phyloP scores from a whole-genome alignment of 768 basidiomycete genomes.

The Lactarius evosmus region DNA sequence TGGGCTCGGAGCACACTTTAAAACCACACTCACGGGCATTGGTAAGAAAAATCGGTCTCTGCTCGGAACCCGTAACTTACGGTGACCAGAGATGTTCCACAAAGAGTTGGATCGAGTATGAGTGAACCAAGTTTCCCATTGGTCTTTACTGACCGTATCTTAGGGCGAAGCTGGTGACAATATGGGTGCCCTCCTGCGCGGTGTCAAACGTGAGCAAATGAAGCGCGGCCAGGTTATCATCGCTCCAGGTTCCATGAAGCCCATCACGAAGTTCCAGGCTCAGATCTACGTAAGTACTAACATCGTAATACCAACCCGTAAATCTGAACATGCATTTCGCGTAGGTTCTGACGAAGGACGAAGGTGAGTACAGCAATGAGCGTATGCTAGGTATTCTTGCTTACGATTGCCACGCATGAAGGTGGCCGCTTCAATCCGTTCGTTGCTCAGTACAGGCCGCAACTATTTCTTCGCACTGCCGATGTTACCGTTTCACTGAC shows the following conservation, averaged over 20 bases:
- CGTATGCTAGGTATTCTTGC: constrained; percentile 1
- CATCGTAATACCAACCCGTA: neutral
- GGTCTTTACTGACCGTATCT: constrained; percentile 3
- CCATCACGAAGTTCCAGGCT: constrained; percentile 92
- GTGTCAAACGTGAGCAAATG: constrained; percentile 95
- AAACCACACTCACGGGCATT: constrained; percentile 94
- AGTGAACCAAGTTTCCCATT: neutral
- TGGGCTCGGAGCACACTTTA: constrained; percentile 75
- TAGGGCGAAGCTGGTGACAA: constrained; percentile 98
- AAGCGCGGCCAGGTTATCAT: constrained; percentile 90
- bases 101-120: constrained; percentile 93
- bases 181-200: constrained; percentile 96
- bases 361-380: constrained; percentile 41
- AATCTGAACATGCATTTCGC: constrained; percentile 6
- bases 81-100: constrained; percentile 90
- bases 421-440: constrained; percentile 88
- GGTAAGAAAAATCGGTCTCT: constrained; percentile 43
- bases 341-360: constrained; percentile 85
- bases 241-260: constrained; percentile 85
- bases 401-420: constrained; percentile 13
- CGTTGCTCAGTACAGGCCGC: constrained; percentile 91
- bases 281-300: constrained; percentile 70
- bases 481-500: constrained; percentile 83
- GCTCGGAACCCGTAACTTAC: neutral
- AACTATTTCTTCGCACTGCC: constrained; percentile 93